Evolutionary conservation across 2,329 filamentous ascomycete genomes (phyloP).

Genomic region (Pseudocercospora pini-densiflorae): DNA sequence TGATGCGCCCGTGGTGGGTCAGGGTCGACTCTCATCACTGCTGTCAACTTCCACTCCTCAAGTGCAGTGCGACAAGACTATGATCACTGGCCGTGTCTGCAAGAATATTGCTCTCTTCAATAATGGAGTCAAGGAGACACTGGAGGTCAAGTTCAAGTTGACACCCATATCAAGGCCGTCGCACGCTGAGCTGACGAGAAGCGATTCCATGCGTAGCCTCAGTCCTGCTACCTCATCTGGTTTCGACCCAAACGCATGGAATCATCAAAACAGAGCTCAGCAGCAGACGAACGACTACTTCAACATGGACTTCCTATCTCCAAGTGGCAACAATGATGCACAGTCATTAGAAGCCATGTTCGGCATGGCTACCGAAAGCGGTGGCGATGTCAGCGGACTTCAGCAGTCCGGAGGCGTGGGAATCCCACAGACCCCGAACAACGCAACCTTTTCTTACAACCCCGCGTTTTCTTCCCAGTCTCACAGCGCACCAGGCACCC

Average conservation of each 20-base stretch:
- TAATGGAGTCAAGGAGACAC: slow-evolving; percentile 80
- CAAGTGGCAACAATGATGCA: slow-evolving; percentile 27
- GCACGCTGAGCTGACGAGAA: slow-evolving; percentile 64
- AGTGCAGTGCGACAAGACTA: slow-evolving; percentile 65
- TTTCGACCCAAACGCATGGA: slow-evolving; percentile 78
- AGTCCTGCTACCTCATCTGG: slow-evolving; percentile 62
- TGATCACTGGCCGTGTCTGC: slow-evolving; percentile 89
- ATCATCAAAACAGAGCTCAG: slow-evolving; percentile 64
- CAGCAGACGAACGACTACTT: slow-evolving; percentile 35
- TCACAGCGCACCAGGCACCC: slow-evolving; percentile 45
- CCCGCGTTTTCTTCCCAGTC: slow-evolving; percentile 39
- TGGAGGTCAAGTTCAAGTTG: slow-evolving; percentile 91
- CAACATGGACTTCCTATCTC: slow-evolving; percentile 29
- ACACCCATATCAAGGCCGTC: slow-evolving; percentile 72
- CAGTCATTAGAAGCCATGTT: slow-evolving; percentile 39
- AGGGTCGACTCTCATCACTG: slow-evolving; percentile 90
- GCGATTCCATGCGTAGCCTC: slow-evolving; percentile 62
- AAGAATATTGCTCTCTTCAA: slow-evolving; percentile 85
- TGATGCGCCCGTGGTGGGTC: slow-evolving; percentile 89
- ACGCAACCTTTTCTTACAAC: slow-evolving; percentile 35
- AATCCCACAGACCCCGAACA: slow-evolving; percentile 39
- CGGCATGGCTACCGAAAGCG: slow-evolving; percentile 30
- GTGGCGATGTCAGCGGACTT: slow-evolving; percentile 25
- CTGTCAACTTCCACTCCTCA: slow-evolving; percentile 65
- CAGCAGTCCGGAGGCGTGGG: slow-evolving; percentile 35